Percentiles rank a stretch among this genome's conserved stretches.
Conservation (phyloP, 1,139 yeast species). For the Zhuliangozyma blackwelliae region DNA sequence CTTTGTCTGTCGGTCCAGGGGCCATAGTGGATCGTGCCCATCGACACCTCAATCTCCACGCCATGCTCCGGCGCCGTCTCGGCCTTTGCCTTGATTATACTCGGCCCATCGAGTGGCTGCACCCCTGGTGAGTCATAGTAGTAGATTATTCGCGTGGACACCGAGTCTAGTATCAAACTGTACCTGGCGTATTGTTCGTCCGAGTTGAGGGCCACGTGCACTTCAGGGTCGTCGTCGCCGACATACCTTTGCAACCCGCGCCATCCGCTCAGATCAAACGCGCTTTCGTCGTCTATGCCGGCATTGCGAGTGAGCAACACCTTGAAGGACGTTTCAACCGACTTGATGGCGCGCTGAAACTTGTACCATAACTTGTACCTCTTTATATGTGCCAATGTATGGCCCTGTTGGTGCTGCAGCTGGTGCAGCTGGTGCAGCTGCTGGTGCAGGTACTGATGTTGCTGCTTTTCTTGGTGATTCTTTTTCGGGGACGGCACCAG, state of each 20-base stretch:
- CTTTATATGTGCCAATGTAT: constrained; percentile 12
- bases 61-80: constrained; percentile 55
- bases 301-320: background rate
- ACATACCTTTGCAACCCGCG: constrained; percentile 42
- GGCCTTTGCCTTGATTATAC: no score
- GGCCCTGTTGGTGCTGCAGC: no score
- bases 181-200: constrained; percentile 79
- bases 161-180: constrained; percentile 68
- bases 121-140: constrained; percentile 70
- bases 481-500: background rate
- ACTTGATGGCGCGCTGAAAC: constrained; percentile 17
- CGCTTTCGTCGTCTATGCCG: constrained; percentile 5
- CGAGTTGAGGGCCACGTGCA: constrained; percentile 22
- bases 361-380: constrained; percentile 18
- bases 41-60: constrained; percentile 52
- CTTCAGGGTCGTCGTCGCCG: constrained; percentile 33
- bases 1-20: constrained; percentile 95
- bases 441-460: no score
- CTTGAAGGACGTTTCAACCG: background rate
- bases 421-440: no score
- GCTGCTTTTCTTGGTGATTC: constrained; percentile 1
- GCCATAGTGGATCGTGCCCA: constrained; percentile 77
- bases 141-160: constrained; percentile 49
- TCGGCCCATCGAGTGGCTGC: constrained; percentile 18
- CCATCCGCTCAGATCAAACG: constrained; percentile 19